A percentile compares a stretch with the other conserved stretches of the same genome.
Evolutionary conservation across 2,329 filamentous ascomycete genomes (phyloP).

Genomic region (Zymoseptoria crescenta): DNA sequence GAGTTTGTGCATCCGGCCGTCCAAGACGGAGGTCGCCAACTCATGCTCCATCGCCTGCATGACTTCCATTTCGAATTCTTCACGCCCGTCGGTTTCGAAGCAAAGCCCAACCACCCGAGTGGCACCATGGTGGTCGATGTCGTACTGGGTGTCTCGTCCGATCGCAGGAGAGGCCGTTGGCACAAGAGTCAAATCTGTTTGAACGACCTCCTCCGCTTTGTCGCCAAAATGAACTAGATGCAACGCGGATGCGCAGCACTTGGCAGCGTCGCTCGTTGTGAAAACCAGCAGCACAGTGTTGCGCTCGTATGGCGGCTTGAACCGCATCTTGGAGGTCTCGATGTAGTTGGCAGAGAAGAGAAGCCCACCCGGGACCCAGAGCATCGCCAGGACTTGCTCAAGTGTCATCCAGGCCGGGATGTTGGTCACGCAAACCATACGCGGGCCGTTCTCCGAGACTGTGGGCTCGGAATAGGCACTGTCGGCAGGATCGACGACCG

Average conservation of each 20-base stretch:
- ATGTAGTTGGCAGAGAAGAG: neutral
- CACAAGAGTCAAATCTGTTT: neutral
- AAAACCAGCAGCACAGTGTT: neutral
- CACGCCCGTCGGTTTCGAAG: neutral
- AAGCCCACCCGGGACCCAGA: neutral
- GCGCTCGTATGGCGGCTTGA: neutral
- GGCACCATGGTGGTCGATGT: neutral
- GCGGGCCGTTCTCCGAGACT: neutral
- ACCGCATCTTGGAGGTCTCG: neutral
- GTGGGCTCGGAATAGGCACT: neutral
- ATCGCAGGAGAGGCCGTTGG: neutral
- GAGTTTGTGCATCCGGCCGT: neutral
- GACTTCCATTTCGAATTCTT: neutral
- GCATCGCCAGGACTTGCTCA: neutral
- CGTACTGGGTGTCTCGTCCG: neutral
- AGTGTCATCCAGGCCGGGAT: neutral
- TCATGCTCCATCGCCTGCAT: neutral
- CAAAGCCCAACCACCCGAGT: neutral
- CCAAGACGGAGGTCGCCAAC: neutral
- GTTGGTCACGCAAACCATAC: neutral
- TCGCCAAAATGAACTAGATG: neutral
- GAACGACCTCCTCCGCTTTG: neutral
- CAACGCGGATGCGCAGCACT: neutral
- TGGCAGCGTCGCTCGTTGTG: neutral
- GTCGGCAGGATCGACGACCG: neutral